These are phyloP conservation scores for Ilyonectria destructans DNA, from an alignment of 2,329 filamentous ascomycete genomes.

Conservation along the genomic window DNA sequence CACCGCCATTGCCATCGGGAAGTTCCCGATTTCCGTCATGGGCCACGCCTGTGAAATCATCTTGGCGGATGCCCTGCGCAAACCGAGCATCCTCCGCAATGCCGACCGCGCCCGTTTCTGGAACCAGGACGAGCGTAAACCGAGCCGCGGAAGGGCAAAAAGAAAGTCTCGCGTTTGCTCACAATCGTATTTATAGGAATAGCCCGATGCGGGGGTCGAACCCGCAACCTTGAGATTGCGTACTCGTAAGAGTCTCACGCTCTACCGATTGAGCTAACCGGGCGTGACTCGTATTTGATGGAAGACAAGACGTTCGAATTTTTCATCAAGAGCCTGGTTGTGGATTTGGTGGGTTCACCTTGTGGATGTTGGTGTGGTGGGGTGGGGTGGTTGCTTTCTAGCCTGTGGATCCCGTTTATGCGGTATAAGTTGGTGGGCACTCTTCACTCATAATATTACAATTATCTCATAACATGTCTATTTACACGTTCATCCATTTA, in stretches of 20 bases:
- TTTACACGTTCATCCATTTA: neutral
- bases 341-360: neutral
- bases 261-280: constrained; percentile 65
- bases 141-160: too few relatives aligned
- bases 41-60: too few relatives aligned
- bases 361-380: neutral
- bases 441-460: neutral
- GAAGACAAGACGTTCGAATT: neutral
- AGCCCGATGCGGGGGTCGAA: constrained; percentile 65
- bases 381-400: neutral
- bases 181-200: constrained; percentile 15
- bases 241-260: constrained; percentile 75
- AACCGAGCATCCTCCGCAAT: too few relatives aligned
- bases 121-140: too few relatives aligned
- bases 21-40: too few relatives aligned
- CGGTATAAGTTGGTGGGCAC: neutral
- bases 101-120: too few relatives aligned
- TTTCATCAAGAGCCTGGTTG: neutral
- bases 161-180: constrained; percentile 10
- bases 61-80: too few relatives aligned
- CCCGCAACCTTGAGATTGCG: constrained; percentile 70
- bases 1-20: too few relatives aligned
- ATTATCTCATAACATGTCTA: neutral
- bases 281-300: constrained; percentile 39
- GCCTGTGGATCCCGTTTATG: neutral